Evolutionary conservation across 2,329 filamentous ascomycete species (phyloP).

Genomic region (Pseudogymnoascus sp.): DNA sequence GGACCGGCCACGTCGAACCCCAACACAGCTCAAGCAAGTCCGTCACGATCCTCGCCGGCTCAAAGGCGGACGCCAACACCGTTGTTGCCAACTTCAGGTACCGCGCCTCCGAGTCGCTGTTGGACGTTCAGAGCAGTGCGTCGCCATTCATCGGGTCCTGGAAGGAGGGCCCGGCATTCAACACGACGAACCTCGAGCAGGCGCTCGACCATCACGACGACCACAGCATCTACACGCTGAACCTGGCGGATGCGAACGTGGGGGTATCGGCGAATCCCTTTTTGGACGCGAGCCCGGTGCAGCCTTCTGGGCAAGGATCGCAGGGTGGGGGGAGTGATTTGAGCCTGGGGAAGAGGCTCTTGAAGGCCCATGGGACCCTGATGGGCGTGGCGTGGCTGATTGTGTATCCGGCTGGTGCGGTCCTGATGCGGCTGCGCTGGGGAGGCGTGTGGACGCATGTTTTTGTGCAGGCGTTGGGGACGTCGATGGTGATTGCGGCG

Average conservation of each 20-base stretch:
- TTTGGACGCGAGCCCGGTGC: background rate
- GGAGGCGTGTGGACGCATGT: slow-evolving; percentile 39
- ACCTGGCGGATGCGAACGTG: background rate
- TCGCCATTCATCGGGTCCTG: background rate
- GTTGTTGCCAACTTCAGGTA: background rate
- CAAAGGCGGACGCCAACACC: background rate
- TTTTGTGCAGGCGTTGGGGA: slow-evolving; percentile 44
- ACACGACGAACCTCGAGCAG: background rate
- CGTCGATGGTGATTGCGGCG: slow-evolving; percentile 50
- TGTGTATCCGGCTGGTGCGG: slow-evolving; percentile 51
- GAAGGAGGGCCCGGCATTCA: background rate
- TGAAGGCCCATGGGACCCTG: slow-evolving; percentile 46
- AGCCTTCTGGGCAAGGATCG: background rate
- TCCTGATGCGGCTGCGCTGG: slow-evolving; percentile 43
- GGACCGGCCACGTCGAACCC: slow-evolving; percentile 30
- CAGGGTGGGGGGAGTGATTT: background rate
- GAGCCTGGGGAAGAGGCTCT: background rate
- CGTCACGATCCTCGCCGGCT: background rate
- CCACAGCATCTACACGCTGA: background rate
- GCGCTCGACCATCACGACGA: background rate
- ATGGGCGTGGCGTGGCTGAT: slow-evolving; percentile 53
- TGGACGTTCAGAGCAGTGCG: background rate
- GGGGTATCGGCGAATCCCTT: background rate
- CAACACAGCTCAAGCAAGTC: background rate
- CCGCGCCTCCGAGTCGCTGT: background rate